Percentiles rank a stretch among this genome's conserved stretches.
These are phyloP conservation scores for Mrakia blollopis DNA, from an alignment of 768 basidiomycete species.

Conservation along the genomic window DNA sequence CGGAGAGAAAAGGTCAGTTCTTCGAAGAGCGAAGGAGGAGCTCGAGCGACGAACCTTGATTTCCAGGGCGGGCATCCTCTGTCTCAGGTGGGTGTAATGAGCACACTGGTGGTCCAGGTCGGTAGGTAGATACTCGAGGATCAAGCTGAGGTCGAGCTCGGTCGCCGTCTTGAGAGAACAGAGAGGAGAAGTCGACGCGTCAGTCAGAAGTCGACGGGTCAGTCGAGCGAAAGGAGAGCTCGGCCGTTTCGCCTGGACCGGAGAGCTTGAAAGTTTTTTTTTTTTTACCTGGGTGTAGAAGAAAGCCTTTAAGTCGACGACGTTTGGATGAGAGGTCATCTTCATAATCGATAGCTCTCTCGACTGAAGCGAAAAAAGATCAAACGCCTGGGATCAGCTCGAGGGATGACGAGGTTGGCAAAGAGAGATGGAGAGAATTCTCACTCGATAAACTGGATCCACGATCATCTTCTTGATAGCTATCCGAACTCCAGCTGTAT, in stretches of 20 bases:
- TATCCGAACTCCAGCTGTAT: slow-evolving; percentile 56
- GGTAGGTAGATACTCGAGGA: slow-evolving; percentile 97
- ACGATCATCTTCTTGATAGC: slow-evolving; percentile 99
- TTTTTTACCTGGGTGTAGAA: slow-evolving; percentile 53
- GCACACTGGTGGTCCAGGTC: slow-evolving; percentile 97
- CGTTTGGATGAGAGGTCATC: slow-evolving; percentile 90
- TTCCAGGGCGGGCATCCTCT: slow-evolving; percentile 98
- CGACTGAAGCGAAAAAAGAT: slow-evolving; percentile 48
- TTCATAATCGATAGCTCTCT: slow-evolving; percentile 99
- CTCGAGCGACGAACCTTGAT: slow-evolving; percentile 56
- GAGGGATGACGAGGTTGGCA: too few relatives aligned
- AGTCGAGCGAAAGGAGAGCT: background rate
- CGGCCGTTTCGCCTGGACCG: too few relatives aligned
- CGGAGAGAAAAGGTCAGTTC: background rate
- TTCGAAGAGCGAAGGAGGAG: slow-evolving; percentile 15
- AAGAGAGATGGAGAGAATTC: too few relatives aligned
- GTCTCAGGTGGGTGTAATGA: slow-evolving; percentile 98
- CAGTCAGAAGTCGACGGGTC: too few relatives aligned
- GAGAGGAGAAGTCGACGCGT: too few relatives aligned
- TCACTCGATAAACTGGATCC: slow-evolving; percentile 58
- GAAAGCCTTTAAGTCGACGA: slow-evolving; percentile 93
- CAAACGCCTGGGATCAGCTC: too few relatives aligned
- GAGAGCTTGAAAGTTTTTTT: too few relatives aligned
- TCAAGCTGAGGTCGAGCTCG: slow-evolving; percentile 97
- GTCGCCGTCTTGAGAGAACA: background rate